Percentiles rank a stretch among this genome's conserved stretches.
Conservation (phyloP, 1,284 basidiomycete genomes). For the Golubevia pallescens region DNA sequence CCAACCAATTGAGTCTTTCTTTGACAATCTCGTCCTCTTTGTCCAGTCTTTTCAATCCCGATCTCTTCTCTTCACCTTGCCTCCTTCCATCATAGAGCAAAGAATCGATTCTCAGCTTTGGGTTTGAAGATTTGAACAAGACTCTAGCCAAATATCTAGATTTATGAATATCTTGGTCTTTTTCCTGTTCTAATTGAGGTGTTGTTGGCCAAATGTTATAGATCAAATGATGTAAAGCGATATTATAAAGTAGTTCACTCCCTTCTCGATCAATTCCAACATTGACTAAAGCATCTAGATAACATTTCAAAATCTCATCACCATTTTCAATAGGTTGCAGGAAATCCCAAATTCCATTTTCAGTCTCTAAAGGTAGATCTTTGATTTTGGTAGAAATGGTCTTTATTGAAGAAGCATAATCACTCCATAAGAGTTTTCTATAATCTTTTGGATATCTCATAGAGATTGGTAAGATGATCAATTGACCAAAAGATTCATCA, state of each 20-base stretch:
- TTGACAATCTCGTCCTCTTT: not conserved
- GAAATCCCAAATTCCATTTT: too few relatives aligned
- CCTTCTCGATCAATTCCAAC: too few relatives aligned
- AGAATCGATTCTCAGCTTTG: not conserved
- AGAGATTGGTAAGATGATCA: constrained; percentile 78
- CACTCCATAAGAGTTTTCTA: constrained; percentile 81
- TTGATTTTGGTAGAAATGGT: constrained; percentile 22
- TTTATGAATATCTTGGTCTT: too few relatives aligned
- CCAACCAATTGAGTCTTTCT: not conserved
- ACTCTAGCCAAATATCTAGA: not conserved
- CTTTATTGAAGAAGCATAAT: constrained; percentile 70
- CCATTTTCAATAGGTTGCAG: too few relatives aligned
- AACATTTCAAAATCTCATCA: too few relatives aligned
- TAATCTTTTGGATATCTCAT: constrained; percentile 83
- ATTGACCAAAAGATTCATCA: constrained; percentile 76
- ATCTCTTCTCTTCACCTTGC: not conserved
- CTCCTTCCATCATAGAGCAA: not conserved
- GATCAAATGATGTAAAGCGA: too few relatives aligned
- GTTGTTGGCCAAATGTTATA: too few relatives aligned
- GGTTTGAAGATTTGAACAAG: not conserved
- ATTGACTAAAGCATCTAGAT: too few relatives aligned
- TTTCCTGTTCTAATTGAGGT: too few relatives aligned
- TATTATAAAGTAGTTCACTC: too few relatives aligned
- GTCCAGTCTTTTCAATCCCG: not conserved
- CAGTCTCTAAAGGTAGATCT: too few relatives aligned